Evolutionary conservation across 768 basidiomycete species (phyloP).

Genomic region (Lactarius indigo): DNA sequence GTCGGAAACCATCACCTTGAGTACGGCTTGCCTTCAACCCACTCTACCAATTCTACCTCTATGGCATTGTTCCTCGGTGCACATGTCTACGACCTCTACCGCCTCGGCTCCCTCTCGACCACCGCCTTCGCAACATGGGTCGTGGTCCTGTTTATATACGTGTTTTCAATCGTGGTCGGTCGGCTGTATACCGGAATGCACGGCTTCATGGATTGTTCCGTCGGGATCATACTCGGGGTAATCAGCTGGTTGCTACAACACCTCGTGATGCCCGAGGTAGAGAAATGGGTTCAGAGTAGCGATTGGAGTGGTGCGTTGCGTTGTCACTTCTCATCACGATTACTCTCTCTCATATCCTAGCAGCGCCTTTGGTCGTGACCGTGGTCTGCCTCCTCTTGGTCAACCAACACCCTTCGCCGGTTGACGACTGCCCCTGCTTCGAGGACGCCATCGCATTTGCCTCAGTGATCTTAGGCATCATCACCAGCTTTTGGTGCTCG

Average conservation of each 20-base stretch:
- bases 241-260: conserved; percentile 54
- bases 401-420: conserved; percentile 90
- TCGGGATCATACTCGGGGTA: conserved; percentile 63
- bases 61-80: conserved; percentile 80
- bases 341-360: background rate
- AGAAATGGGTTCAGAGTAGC: conserved; percentile 39
- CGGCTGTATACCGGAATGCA: conserved; percentile 89
- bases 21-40: conserved; percentile 95
- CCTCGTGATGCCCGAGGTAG: conserved; percentile 36
- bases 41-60: conserved; percentile 87
- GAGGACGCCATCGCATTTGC: conserved; percentile 94
- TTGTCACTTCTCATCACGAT: conserved; percentile 11
- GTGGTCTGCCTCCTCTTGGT: conserved; percentile 68
- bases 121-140: conserved; percentile 41
- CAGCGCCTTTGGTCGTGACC: conserved; percentile 59
- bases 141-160: conserved; percentile 51
- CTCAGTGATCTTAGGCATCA: conserved; percentile 76
- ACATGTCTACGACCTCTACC: conserved; percentile 52
- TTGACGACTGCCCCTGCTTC: conserved; percentile 97
- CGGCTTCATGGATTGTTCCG: conserved; percentile 69
- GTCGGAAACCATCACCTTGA: conserved; percentile 81
- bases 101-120: conserved; percentile 40
- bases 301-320: conserved; percentile 38
- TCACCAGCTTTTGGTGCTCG: conserved; percentile 65
- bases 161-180: conserved; percentile 71